A percentile compares a stretch with the other conserved stretches of the same genome.
These are phyloP conservation scores for Pythium pyrilobum DNA, from an alignment of 352 stramenopile species.

Conservation along the genomic window DNA sequence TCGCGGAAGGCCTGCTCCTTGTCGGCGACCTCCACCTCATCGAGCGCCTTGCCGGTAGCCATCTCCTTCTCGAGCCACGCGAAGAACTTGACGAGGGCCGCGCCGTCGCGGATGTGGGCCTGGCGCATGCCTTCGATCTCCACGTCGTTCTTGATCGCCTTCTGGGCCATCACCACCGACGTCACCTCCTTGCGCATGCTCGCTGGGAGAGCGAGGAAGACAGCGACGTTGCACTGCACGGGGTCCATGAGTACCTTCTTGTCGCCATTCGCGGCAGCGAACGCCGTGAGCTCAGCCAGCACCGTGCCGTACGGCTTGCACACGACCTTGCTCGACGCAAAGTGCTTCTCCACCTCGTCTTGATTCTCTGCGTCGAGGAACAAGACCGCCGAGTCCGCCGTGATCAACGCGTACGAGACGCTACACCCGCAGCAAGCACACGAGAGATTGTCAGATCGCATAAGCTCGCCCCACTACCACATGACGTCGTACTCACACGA, in stretches of 20 bases:
- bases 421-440: conserved; percentile 18
- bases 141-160: conserved; percentile 91
- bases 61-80: conserved; percentile 88
- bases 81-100: conserved; percentile 94
- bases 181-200: conserved; percentile 68
- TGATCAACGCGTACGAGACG: conserved; percentile 93
- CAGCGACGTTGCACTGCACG: conserved; percentile 78
- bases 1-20: conserved; percentile 88
- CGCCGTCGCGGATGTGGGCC: conserved; percentile 94
- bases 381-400: conserved; percentile 80
- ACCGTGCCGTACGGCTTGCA: conserved; percentile 64
- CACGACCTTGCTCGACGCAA: conserved; percentile 41
- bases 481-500: conserved; percentile 79
- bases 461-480: not conserved
- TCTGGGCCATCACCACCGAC: conserved; percentile 77
- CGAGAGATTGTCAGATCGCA: not conserved
- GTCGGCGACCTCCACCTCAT: conserved; percentile 87
- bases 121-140: conserved; percentile 95
- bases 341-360: conserved; percentile 45
- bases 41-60: conserved; percentile 46
- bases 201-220: conserved; percentile 73
- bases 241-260: conserved; percentile 74
- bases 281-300: conserved; percentile 40
- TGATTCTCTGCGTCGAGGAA: conserved; percentile 88
- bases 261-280: conserved; percentile 36